Base-by-base conservation (phyloP, 2,329 filamentous ascomycete species). In the Pestalotiopsis sp. region DNA sequence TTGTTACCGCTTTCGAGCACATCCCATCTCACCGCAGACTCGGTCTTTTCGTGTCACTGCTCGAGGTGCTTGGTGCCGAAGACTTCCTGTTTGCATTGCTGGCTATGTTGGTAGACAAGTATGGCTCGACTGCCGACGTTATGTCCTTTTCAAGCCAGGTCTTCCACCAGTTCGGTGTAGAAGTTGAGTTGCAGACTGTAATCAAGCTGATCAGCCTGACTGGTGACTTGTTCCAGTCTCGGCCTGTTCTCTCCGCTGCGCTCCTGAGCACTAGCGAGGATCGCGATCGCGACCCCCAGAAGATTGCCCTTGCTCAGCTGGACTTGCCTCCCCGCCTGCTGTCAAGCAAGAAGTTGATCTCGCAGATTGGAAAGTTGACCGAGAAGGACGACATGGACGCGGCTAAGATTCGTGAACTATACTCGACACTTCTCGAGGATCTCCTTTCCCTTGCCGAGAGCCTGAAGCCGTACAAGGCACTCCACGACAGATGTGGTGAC, bases 1-100 rank as follows among this genome's bases (percentile, higher is more conserved):
- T 99, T 78, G 95, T 94, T 20, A 94, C 95, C 7, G 96, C 97
- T 0, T 99, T 97, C 79, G 95, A 98, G 78, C 96, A 99, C 77
- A 95, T 99, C 71, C 96, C 96, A 4, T 88, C 91, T 9, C 95
- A 98, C 79, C 89, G 96, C 68, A 90, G 94, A 72, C 88, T 93
- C 38, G 90, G 91, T 56, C 84, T 99, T 6, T 99, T 98, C 80
- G 87, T 92, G 66, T 93, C 95, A 64, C 85, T 99, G 20, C 90
- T 96, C 25, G 90, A 93, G 74, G 97, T 95, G 12, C 85, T 99
- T 3, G 95, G 95, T 2, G 87, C 94, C 0, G 87, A 92, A 66
- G 95, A 98, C 70, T 97, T 97, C 75, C 84, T 98, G 27, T 97
- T 94, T 74, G 94, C 94, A 4, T 87, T 99, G 14, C 82, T 97